Conservation (phyloP, 345 rosid genomes). For the Xanthoceras sorbifolium region DNA sequence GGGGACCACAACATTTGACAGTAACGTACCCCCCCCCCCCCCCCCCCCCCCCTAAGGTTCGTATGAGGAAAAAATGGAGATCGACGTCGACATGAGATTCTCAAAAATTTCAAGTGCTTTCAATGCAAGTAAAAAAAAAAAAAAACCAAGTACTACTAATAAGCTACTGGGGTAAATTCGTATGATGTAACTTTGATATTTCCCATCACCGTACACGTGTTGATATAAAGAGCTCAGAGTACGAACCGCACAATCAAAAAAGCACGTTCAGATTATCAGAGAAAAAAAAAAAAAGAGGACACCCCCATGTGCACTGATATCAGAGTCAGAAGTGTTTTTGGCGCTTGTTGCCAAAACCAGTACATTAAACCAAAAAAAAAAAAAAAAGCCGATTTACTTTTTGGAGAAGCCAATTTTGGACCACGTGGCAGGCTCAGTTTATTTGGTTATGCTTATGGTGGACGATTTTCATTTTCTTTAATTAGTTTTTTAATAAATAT, state of each 20-base stretch:
- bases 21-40: no score
- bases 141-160: no score
- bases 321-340: conserved; percentile 8
- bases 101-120: no score
- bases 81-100: no score
- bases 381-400: conserved; percentile 15
- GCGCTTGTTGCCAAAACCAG: conserved; percentile 24
- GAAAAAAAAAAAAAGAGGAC: not conserved
- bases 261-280: conserved; percentile 18
- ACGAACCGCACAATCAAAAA: conserved; percentile 30
- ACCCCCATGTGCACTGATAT: conserved; percentile 19
- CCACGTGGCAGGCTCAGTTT: conserved; percentile 8
- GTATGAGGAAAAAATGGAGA: no score
- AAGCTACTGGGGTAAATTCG: no score
- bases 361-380: not conserved
- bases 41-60: no score
- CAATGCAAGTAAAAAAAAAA: no score
- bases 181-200: not conserved
- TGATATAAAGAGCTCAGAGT: not conserved
- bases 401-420: not conserved
- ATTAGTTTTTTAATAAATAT: not conserved
- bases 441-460: not conserved
- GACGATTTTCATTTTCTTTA: not conserved
- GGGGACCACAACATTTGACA: conserved; percentile 28
- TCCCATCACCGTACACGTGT: conserved; percentile 34